Percentiles rank a stretch among this genome's conserved stretches.
Evolutionary conservation across 768 basidiomycete genomes (phyloP).

Genomic region (Lyophyllum atratum): DNA sequence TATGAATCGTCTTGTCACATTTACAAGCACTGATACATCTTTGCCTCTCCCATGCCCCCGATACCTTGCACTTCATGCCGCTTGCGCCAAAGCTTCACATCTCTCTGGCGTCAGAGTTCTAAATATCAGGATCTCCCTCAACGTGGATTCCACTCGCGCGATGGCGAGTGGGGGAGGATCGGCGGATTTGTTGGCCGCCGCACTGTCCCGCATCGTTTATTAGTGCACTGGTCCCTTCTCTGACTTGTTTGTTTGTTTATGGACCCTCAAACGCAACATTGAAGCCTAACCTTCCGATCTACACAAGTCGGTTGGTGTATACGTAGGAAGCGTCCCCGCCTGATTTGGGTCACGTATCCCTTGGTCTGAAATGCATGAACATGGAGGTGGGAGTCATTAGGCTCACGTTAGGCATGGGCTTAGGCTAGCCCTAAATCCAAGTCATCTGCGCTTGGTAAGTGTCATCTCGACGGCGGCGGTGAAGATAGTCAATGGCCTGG

Average conservation of each 20-base stretch:
- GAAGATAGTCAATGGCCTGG: too few species aligned
- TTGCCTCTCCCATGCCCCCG: neutral
- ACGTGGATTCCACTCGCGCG: neutral
- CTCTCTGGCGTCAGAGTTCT: neutral
- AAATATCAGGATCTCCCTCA: neutral
- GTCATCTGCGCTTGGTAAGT: neutral
- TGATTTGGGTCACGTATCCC: neutral
- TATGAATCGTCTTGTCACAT: neutral
- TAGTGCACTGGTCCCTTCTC: too few species aligned
- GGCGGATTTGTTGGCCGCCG: neutral
- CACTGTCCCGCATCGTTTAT: neutral
- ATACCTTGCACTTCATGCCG: neutral
- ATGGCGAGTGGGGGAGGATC: neutral
- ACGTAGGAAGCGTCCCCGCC: neutral
- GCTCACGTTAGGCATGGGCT: neutral
- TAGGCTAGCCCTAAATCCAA: neutral
- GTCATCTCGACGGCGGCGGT: neutral
- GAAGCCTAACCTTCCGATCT: too few species aligned
- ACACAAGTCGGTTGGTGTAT: too few species aligned
- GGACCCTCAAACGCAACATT: too few species aligned
- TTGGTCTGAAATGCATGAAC: too few species aligned
- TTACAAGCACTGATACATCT: neutral
- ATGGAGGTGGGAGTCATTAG: too few species aligned
- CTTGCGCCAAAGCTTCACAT: neutral
- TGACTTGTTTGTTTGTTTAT: too few species aligned